Evolutionary conservation across 2,329 filamentous ascomycete genomes (phyloP), one percentile per base, ranked within the genome.

Genomic region (Trichocomaceae sp.): DNA sequence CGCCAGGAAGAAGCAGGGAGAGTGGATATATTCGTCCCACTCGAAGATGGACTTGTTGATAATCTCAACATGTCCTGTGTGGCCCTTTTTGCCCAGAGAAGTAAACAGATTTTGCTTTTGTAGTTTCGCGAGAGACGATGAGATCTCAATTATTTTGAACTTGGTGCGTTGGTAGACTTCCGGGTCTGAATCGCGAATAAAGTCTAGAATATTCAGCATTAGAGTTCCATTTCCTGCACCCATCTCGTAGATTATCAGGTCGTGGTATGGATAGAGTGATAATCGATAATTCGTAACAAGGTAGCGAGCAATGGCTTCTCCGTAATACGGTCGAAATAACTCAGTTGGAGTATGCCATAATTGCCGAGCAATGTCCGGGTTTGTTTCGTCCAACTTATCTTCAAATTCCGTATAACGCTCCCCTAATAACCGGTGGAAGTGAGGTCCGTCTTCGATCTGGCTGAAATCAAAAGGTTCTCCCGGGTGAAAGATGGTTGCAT

Each of bases 331-430:
- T 31, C 89, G 83, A 75, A 99, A 99, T 19, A 99, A 83, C 75
- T 99, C 93, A 0, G 93, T 99, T 0, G 95, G 93, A 12, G 93
- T 99, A 72, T 99, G 95, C 93, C 93, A 99, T 46, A 99, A 79
- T 75, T 99, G 93, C 9, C 93, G 84, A 41, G 88, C 86, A 47
- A 87, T 83, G 75, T 88, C 83, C 47, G 82, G 82, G 20, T 85
- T 78, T 56, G 82, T 78, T 46, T 80, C 81, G 69, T 99, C 95
- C 56, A 99, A 82, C 20, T 78, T 76, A 68, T 97, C 90, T 72
- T 99, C 93, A 66, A 99, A 97, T 61, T 88, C 83, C 47, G 84
- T 87, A 70, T 97, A 99, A 59, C 90, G 84, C 60, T 84, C 78
- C 41, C 88, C 85, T 1, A 97, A 79, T 59, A 88, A 73, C 42